A percentile compares a stretch with the other conserved stretches of the same genome.
Conservation (phyloP, 1,284 basidiomycete genomes). For the Boletus calvinii region DNA sequence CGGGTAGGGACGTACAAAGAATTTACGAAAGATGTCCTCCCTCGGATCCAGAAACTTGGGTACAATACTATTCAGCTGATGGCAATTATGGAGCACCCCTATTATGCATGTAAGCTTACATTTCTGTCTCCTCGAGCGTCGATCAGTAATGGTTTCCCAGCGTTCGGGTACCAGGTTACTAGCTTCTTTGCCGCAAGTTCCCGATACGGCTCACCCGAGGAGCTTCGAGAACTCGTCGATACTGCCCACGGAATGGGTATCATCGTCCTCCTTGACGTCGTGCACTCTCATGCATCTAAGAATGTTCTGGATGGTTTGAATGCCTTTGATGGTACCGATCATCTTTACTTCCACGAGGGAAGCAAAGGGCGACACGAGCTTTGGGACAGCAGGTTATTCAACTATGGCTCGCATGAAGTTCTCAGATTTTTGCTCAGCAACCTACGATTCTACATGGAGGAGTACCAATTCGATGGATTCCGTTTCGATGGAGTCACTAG, state of each 20-base stretch:
- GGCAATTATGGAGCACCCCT: constrained; percentile 98
- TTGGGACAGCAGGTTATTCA: constrained; percentile 97
- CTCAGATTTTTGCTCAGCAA: constrained; percentile 94
- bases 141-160: constrained; percentile 38
- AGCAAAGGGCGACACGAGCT: constrained; percentile 89
- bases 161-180: constrained; percentile 97
- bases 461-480: constrained; percentile 96
- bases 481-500: constrained; percentile 98
- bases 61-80: constrained; percentile 98
- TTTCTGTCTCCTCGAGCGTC: constrained; percentile 5
- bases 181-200: constrained; percentile 98
- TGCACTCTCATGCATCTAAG: constrained; percentile 98
- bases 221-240: constrained; percentile 94
- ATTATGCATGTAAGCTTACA: constrained; percentile 84
- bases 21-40: constrained; percentile 84
- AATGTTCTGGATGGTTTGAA: constrained; percentile 96
- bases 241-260: constrained; percentile 92
- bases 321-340: constrained; percentile 94
- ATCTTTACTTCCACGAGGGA: constrained; percentile 96
- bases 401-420: constrained; percentile 94
- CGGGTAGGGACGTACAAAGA: constrained; percentile 95
- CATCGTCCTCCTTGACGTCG: constrained; percentile 92
- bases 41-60: constrained; percentile 86
- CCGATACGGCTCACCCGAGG: constrained; percentile 92
- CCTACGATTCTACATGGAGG: constrained; percentile 92